phyloP scores from a whole-genome alignment of 78 protist genomes.

The Trichosphaerium sp. region DNA sequence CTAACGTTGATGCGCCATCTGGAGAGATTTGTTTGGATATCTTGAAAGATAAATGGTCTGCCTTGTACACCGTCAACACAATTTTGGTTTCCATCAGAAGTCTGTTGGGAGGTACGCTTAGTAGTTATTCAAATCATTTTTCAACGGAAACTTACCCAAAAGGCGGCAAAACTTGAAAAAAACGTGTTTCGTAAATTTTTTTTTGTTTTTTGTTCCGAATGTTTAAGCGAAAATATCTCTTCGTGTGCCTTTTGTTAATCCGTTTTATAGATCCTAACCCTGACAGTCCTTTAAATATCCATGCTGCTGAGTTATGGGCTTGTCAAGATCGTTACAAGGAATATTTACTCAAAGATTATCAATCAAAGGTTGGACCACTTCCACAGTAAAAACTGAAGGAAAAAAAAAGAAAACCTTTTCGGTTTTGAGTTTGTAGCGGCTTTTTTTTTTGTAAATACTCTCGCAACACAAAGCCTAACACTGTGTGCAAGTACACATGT shows the following conservation, averaged over 20 bases:
- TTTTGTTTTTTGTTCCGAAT: neutral
- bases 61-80: conserved; percentile 66
- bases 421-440: no score
- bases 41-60: conserved; percentile 87
- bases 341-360: no score
- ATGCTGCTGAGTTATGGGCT: conserved; percentile 83
- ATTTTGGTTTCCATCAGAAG: conserved; percentile 70
- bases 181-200: no score
- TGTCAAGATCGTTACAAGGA: conserved; percentile 28
- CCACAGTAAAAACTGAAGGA: no score
- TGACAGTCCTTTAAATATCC: conserved; percentile 76
- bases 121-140: neutral
- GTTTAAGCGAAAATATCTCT: neutral
- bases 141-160: no score
- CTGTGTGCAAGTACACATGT: no score
- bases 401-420: no score
- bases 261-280: conserved; percentile 72
- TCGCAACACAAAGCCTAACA: no score
- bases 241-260: neutral
- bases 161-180: no score
- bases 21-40: conserved; percentile 88
- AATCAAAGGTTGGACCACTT: no score
- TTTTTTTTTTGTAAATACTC: no score
- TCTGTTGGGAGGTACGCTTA: conserved; percentile 48
- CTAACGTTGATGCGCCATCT: conserved; percentile 72